Conservation (phyloP, 129 eudicot species). For the Silybum marianum region DNA sequence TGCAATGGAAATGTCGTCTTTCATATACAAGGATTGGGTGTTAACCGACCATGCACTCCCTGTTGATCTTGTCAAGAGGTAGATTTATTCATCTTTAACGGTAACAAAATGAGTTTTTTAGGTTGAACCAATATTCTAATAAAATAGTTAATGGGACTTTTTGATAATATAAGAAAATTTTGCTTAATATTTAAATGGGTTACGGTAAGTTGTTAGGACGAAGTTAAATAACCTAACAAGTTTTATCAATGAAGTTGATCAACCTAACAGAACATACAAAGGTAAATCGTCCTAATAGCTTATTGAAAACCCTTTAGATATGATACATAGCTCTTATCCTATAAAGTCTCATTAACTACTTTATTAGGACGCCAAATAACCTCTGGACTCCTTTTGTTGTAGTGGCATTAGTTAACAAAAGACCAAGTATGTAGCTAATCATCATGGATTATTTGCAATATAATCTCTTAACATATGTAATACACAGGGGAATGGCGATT, state of each 20-base stretch:
- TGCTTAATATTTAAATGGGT: no score
- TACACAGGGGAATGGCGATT: conserved; percentile 64
- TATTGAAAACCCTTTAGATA: background rate
- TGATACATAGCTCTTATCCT: background rate
- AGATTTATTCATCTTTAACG: background rate
- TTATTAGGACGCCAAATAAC: no score
- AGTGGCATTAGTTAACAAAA: no score
- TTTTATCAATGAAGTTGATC: no score
- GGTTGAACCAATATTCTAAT: background rate
- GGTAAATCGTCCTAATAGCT: no score
- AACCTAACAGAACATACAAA: no score
- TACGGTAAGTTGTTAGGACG: background rate
- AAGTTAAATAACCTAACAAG: background rate
- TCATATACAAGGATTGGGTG: conserved; percentile 47
- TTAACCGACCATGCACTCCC: conserved; percentile 65
- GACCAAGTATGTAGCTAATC: background rate
- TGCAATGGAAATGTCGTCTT: conserved; percentile 53
- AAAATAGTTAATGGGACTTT: background rate
- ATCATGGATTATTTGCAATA: background rate
- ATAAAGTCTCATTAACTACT: background rate
- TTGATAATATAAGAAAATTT: background rate
- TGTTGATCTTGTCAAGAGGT: conserved; percentile 67
- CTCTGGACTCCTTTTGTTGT: no score
- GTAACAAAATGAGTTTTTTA: background rate
- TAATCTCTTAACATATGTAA: background rate